Evolutionary conservation across 768 basidiomycete genomes (phyloP), one percentile per base, ranked within the genome.

Genomic region (Zangia roseola): DNA sequence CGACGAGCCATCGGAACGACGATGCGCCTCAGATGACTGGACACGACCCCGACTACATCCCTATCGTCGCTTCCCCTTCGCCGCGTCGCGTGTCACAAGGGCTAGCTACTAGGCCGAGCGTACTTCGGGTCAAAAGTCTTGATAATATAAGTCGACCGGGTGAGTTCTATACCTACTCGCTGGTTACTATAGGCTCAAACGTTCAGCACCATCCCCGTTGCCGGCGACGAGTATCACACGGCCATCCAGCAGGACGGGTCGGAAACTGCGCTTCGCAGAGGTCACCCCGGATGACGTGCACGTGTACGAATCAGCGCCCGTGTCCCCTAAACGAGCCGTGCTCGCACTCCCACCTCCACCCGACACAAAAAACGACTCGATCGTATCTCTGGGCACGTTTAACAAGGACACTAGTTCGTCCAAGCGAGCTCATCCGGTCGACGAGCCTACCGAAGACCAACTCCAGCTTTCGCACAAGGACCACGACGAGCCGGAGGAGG

Each of bases 231-330:
- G 73, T 47, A 75, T 68, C 47, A 81, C 80, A 13, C 81, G 86
- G 12, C 84, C 86, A 13, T 77, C 83, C 65, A 75, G 81, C 63
- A 43, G 80, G 68, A 53, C 76, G 1, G 59, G 71, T 41, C 71
- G 84, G 13, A 81, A 70, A 54, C 67, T 91, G 25, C 82, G 90
- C 16, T 93, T 93, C 58, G 86, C 88, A 26, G 83, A 91, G 33
- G 72, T 90, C 14, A 80, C 77, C 2, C 81, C 87, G 0, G 68
- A 78, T n/a, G 86, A 91, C 59, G 81, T 92, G 2, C 77, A 89
- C 65, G 84, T 92, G 1, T 92, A 92, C 59, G 86, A 90, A 57
- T 91, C 89, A 13, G 84, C 81, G 2, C 90, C 88, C 5, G 72
- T 85, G 2, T 90, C 91, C 4, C 90, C 90, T n/a, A 79, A 76